Percentiles rank a stretch among this genome's conserved stretches.
Conservation (phyloP, 2,329 filamentous ascomycete genomes). For the Cladosporium velox region DNA sequence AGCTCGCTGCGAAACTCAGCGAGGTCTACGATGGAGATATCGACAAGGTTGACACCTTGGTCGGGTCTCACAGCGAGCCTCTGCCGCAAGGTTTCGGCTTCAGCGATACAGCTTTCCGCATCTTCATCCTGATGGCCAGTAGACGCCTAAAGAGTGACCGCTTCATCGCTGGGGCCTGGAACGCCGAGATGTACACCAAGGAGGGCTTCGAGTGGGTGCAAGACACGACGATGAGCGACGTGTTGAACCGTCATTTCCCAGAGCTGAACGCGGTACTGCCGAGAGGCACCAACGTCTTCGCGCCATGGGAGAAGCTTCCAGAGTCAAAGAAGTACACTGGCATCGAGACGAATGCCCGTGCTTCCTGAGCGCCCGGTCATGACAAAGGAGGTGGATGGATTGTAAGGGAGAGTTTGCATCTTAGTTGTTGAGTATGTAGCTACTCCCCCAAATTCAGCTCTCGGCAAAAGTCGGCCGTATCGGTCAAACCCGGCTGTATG, state of each 20-base stretch:
- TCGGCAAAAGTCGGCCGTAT: too few species aligned
- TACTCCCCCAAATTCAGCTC: too few species aligned
- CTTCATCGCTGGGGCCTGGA: conserved; percentile 48
- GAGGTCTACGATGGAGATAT: conserved; percentile 47
- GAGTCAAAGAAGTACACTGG: conserved; percentile 25
- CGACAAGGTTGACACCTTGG: conserved; percentile 46
- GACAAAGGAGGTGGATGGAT: too few species aligned
- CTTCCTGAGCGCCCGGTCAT: background rate
- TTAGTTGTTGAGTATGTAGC: too few species aligned
- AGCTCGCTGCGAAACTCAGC: conserved; percentile 41
- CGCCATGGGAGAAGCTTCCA: conserved; percentile 36
- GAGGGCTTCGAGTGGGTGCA: conserved; percentile 50
- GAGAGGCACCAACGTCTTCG: conserved; percentile 40
- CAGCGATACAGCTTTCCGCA: conserved; percentile 50
- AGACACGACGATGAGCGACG: conserved; percentile 46
- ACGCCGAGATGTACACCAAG: conserved; percentile 44
- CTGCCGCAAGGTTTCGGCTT: conserved; percentile 51
- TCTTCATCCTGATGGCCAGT: conserved; percentile 51
- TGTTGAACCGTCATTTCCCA: conserved; percentile 48
- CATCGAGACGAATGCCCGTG: conserved; percentile 32
- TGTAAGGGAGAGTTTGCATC: too few species aligned
- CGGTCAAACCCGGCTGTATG: too few species aligned
- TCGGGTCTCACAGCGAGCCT: conserved; percentile 48
- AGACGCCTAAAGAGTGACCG: conserved; percentile 48
- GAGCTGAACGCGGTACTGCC: conserved; percentile 39